These are phyloP conservation scores for Colletotrichum tanaceti DNA, from an alignment of 2,329 filamentous ascomycete species.

Conservation along the genomic window DNA sequence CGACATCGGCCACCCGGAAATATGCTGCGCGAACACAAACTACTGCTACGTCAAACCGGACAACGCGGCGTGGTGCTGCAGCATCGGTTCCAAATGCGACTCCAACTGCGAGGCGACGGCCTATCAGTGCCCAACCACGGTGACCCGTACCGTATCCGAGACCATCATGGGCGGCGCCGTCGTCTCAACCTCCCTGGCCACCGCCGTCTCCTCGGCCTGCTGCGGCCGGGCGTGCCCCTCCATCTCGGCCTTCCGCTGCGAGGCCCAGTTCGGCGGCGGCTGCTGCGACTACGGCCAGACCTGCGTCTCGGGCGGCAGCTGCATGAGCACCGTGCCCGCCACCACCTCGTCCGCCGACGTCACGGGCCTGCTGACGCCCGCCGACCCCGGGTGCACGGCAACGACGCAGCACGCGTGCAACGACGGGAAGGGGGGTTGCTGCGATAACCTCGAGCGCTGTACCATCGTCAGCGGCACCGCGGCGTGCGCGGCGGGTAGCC, in stretches of 20 bases:
- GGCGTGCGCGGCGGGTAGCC: slow-evolving; percentile 54
- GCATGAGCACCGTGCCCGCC: slow-evolving; percentile 48
- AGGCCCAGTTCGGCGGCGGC: slow-evolving; percentile 56
- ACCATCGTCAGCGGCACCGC: slow-evolving; percentile 51
- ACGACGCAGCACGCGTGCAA: slow-evolving; percentile 58
- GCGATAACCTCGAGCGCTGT: slow-evolving; percentile 57
- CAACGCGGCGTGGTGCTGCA: slow-evolving; percentile 54
- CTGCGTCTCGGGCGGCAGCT: slow-evolving; percentile 54
- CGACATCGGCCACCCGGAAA: slow-evolving; percentile 52
- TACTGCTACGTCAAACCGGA: slow-evolving; percentile 59
- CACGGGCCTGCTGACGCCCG: slow-evolving; percentile 48
- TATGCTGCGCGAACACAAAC: slow-evolving; percentile 57
- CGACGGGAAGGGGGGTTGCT: slow-evolving; percentile 61
- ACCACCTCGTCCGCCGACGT: slow-evolving; percentile 35
- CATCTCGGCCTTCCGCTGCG: slow-evolving; percentile 59
- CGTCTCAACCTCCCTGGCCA: slow-evolving; percentile 30
- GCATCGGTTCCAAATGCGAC: slow-evolving; percentile 57
- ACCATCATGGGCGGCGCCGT: slow-evolving; percentile 40
- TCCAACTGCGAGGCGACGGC: slow-evolving; percentile 50
- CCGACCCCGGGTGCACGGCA: slow-evolving; percentile 57
- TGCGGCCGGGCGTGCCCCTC: slow-evolving; percentile 55
- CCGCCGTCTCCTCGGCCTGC: slow-evolving; percentile 49
- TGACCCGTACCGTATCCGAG: slow-evolving; percentile 43
- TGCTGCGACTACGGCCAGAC: slow-evolving; percentile 61
- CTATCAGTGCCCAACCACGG: slow-evolving; percentile 50